phyloP scores from a whole-genome alignment of 441 rosid genomes.

The Francoa sonchifolia region DNA sequence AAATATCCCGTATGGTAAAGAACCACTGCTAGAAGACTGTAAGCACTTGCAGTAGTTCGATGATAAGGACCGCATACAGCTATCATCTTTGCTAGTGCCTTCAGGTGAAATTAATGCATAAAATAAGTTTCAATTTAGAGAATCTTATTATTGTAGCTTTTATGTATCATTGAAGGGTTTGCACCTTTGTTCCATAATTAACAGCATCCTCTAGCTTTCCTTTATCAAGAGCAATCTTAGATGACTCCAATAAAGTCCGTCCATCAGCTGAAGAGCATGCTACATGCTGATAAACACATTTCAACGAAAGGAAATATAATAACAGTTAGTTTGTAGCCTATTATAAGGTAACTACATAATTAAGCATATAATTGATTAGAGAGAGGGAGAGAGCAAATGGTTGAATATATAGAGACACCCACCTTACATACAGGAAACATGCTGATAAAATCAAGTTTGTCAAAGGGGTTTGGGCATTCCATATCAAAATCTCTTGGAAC shows the following conservation, averaged over 20 bases:
- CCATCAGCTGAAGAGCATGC: slow-evolving; percentile 84
- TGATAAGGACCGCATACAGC: slow-evolving; percentile 78
- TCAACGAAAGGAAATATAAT: too few species aligned
- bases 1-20: slow-evolving; percentile 80
- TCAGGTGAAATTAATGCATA: slow-evolving; percentile 22
- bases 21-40: slow-evolving; percentile 75
- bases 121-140: slow-evolving; percentile 16
- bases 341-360: too few species aligned
- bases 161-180: too few species aligned
- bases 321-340: too few species aligned
- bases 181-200: slow-evolving; percentile 64
- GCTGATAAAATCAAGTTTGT: slow-evolving; percentile 59
- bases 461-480: slow-evolving; percentile 53
- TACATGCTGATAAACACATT: slow-evolving; percentile 35
- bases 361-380: too few species aligned
- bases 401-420: too few species aligned
- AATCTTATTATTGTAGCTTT: too few species aligned
- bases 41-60: slow-evolving; percentile 83
- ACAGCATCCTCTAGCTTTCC: slow-evolving; percentile 87
- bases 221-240: slow-evolving; percentile 73
- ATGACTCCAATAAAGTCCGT: slow-evolving; percentile 64
- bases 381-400: too few species aligned
- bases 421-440: slow-evolving; percentile 80
- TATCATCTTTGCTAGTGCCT: slow-evolving; percentile 72
- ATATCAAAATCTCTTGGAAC: slow-evolving; percentile 68